Base-by-base conservation (phyloP, 73 alveolate species). In the Paramecium sonneborni region DNA sequence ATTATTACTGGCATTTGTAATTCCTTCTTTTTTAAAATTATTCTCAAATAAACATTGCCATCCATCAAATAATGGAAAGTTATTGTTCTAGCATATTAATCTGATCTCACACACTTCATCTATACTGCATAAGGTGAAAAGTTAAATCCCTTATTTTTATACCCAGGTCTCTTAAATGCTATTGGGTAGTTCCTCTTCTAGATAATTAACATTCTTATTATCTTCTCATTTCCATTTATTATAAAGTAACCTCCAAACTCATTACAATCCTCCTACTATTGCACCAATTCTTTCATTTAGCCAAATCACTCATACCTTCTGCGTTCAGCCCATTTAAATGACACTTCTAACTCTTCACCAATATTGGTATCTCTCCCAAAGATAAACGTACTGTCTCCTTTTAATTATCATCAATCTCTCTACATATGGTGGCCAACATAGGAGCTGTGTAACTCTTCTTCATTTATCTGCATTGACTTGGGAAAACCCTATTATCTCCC, bases 41-140 rank as follows among this genome's bases (percentile, higher is more conserved):
- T 91, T 85, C 99, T 95, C 94, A 98, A 88, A 57, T 97, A 93
- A 76, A 96, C 93, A 48, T 97, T 93, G n/a, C 99, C 99, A 95
- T 98, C 99, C 76, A 96, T 93, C 34, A 97, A 93, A 92, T 98
- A 98, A 92, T 98, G 99, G 58, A 97, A 94, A 15, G 99, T 97
- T 8, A 97, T 95, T 2, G 99, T 97, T 88, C 98, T 97, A 1
- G 99, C 95, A 85, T 95, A 94, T 69, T 97, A 92, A 95, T 98
- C 99, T 58, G 98, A 99, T 95, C 99, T 97, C 5, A 98, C 99
- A 95, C 99, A 98, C 92, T 98, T 98, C 99, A 97, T 97, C 89
- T 95, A 93, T 46, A 97, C 97, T 23, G 99, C 99, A 90, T 93
- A 97, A 18, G 97, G 99, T 3, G 99, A 95, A 85, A 97, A 97